These are phyloP conservation scores for Talaromyces pinophilus DNA, from an alignment of 2,329 filamentous ascomycete species.

Conservation along the genomic window DNA sequence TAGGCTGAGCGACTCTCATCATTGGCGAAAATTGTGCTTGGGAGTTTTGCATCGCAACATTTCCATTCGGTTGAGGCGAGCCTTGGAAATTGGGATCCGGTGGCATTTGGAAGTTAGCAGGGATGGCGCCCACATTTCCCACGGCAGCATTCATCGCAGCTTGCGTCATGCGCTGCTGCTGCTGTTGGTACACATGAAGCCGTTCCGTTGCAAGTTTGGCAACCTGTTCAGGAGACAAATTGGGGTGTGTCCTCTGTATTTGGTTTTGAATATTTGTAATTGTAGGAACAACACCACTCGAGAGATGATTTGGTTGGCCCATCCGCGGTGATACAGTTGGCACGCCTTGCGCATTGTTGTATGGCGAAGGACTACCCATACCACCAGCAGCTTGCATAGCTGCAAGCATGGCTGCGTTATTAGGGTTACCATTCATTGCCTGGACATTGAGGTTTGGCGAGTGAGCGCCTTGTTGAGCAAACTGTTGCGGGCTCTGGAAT, in stretches of 20 bases:
- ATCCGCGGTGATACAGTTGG: conserved; percentile 51
- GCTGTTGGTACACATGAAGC: conserved; percentile 45
- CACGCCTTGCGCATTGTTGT: conserved; percentile 41
- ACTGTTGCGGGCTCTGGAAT: conserved; percentile 44
- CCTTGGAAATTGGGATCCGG: conserved; percentile 42
- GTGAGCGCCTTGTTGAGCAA: conserved; percentile 50
- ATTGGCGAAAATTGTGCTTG: conserved; percentile 56
- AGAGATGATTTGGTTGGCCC: conserved; percentile 53
- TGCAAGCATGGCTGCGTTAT: conserved; percentile 46
- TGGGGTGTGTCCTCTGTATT: conserved; percentile 54
- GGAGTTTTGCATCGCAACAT: conserved; percentile 45
- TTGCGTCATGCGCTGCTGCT: conserved; percentile 53
- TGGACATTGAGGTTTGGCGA: conserved; percentile 49
- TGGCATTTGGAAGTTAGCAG: conserved; percentile 43
- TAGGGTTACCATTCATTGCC: conserved; percentile 22
- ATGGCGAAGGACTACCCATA: conserved; percentile 47
- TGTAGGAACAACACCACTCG: conserved; percentile 56
- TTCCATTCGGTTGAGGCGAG: conserved; percentile 38
- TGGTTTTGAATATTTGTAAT: conserved; percentile 57
- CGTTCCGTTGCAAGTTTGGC: conserved; percentile 55
- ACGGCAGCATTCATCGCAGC: conserved; percentile 55
- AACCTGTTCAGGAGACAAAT: conserved; percentile 56
- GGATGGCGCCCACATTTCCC: conserved; percentile 47
- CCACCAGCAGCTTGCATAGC: conserved; percentile 47
- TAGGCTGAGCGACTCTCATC: conserved; percentile 53